Evolutionary conservation across 2,329 filamentous ascomycete species (phyloP), one percentile per base, ranked within the genome.

Genomic region (Fusarium sp.): DNA sequence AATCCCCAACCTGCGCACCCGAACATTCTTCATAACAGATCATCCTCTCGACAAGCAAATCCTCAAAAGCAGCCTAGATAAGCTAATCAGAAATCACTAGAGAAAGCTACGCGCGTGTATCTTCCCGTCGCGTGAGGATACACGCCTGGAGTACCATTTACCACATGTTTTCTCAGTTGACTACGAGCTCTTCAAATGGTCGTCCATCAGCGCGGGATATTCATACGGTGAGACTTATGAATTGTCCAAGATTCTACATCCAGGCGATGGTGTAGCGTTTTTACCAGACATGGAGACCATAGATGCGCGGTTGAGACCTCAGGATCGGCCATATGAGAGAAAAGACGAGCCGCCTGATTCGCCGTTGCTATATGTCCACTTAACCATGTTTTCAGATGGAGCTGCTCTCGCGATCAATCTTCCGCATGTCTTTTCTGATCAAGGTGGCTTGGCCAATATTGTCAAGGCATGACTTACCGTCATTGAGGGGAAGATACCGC

Each of bases 131-230:
- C 33, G 7, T 1, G 21, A 23, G 0, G 45, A 23, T 5, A 59
- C 48, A 4, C 31, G n/a, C 3, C 27, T 60, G 4, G 65, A 70
- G 25, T 70, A 70, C 18, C 49, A 37, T 29, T 3, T 69, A 14
- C 65, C 68, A 9, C 16, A 54, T 45, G 23, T 10, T 1, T 70
- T 70, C 21, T 19, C 42, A 3, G 51, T 55, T 15, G 51, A 27
- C 2, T 65, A 65, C 5, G 21, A 23, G 10, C 60, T 69, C 16
- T 69, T 70, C 14, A 52, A 38, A 29, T 70, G 68, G 68, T 61
- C 56, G 2, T 46, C 23, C 1, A 23, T 35, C 4, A 57, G 29
- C 19, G 18, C 39, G 1, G 39, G 39, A 1, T 46, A 35, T 18
- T 49, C 54, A 0, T 57, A 57, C 5, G 54, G 37, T 0, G 58